phyloP scores from a whole-genome alignment of 2,329 filamentous ascomycete genomes.

The Mariannaea sp. region DNA sequence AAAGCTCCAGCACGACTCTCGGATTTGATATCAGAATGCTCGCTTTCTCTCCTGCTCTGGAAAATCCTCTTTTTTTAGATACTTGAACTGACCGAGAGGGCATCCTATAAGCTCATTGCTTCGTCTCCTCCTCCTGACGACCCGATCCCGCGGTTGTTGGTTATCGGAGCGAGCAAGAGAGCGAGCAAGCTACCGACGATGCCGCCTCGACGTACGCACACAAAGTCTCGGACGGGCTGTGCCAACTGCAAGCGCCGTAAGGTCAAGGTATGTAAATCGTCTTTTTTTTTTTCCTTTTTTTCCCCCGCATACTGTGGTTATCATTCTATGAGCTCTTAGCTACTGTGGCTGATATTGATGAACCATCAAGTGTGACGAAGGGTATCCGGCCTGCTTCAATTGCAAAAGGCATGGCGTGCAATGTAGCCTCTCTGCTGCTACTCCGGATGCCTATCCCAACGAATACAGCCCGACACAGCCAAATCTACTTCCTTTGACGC shows the following conservation, averaged over 20 bases:
- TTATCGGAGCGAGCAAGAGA: too few species aligned
- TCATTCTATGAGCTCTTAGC: not conserved
- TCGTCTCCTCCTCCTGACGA: not conserved
- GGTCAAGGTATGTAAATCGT: conserved; percentile 39
- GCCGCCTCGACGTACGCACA: conserved; percentile 39
- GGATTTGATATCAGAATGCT: not conserved
- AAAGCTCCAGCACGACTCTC: not conserved
- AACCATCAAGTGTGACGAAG: conserved; percentile 35
- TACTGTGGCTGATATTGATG: conserved; percentile 9
- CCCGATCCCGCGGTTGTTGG: conserved; percentile 31
- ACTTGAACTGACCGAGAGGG: not conserved
- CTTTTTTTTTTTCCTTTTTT: too few species aligned
- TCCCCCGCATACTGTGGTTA: not conserved
- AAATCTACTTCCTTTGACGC: conserved; percentile 22
- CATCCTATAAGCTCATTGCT: not conserved
- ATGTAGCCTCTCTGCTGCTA: conserved; percentile 35
- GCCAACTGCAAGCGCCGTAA: conserved; percentile 41
- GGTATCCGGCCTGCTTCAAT: conserved; percentile 38
- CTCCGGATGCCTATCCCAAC: not conserved
- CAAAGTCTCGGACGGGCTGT: conserved; percentile 42
- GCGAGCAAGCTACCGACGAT: conserved; percentile 23
- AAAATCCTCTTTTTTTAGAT: not conserved
- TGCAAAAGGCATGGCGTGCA: conserved; percentile 37
- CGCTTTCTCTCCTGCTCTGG: not conserved
- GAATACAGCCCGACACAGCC: conserved; percentile 11